Evolutionary conservation across 768 basidiomycete genomes (phyloP).

Genomic region (Goffeauzyma gilvescens): DNA sequence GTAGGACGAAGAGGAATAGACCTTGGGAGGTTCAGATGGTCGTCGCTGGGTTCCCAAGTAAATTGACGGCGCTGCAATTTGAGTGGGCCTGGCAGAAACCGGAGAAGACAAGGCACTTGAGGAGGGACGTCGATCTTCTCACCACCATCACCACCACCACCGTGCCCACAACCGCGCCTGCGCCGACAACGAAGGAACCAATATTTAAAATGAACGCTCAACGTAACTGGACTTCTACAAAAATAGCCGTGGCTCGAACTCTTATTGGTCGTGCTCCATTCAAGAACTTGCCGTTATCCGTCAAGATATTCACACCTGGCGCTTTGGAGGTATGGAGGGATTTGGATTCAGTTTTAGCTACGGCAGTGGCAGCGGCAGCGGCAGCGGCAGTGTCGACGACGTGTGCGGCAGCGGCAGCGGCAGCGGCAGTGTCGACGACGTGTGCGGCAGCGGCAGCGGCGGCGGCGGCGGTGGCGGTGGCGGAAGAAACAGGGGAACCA

Average conservation of each 20-base stretch:
- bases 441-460: no score
- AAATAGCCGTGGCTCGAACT: constrained; percentile 37
- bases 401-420: constrained; percentile 4
- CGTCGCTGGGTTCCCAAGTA: constrained; percentile 60
- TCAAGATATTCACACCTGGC: constrained; percentile 53
- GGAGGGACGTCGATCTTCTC: constrained; percentile 15
- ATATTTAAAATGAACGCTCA: constrained; percentile 22
- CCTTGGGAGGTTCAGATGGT: constrained; percentile 54
- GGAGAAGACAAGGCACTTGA: constrained; percentile 47
- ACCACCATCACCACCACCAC: constrained; percentile 1
- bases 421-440: not conserved
- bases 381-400: not conserved
- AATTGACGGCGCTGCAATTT: constrained; percentile 48
- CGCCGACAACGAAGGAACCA: constrained; percentile 10
- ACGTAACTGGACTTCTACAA: constrained; percentile 21
- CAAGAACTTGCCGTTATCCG: constrained; percentile 51
- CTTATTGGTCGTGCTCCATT: constrained; percentile 54
- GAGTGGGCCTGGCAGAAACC: constrained; percentile 75
- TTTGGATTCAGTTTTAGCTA: not conserved
- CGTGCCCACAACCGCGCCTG: constrained; percentile 7
- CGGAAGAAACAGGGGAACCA: not conserved
- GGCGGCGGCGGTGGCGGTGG: not conserved
- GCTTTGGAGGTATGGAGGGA: constrained; percentile 42
- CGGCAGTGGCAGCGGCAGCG: not conserved
- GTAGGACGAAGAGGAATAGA: not conserved